Evolutionary conservation across 352 stramenopile genomes (phyloP).

Genomic region (Phytophthora colocasiae): DNA sequence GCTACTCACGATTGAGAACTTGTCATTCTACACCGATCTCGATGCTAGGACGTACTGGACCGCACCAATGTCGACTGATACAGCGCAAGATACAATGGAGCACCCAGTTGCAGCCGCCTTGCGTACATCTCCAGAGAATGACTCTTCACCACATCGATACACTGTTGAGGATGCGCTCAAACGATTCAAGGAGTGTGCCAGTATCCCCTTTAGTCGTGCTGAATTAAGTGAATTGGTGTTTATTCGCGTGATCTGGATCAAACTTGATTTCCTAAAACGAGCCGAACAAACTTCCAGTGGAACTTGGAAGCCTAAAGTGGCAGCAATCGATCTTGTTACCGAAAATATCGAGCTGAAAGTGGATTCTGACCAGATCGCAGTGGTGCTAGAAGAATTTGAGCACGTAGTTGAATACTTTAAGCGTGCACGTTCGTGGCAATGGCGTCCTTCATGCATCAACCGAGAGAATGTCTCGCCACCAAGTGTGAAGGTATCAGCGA

Average conservation of each 20-base stretch:
- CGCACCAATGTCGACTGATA: conserved; percentile 3
- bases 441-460: conserved; percentile 63
- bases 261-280: conserved; percentile 57
- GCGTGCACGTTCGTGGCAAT: conserved; percentile 39
- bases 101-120: conserved; percentile 5
- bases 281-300: neutral
- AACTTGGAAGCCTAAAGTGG: conserved; percentile 23
- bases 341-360: conserved; percentile 62
- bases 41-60: conserved; percentile 44
- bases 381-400: conserved; percentile 54
- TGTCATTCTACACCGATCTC: conserved; percentile 68
- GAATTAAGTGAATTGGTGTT: conserved; percentile 54
- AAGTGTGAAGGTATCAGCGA: conserved; percentile 36
- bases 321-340: conserved; percentile 63
- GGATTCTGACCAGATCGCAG: conserved; percentile 64
- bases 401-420: conserved; percentile 45
- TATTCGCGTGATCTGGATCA: conserved; percentile 64
- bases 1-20: conserved; percentile 66
- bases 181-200: conserved; percentile 45
- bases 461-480: conserved; percentile 45
- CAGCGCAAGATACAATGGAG: neutral
- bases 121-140: neutral
- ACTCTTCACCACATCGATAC: conserved; percentile 6
- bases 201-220: conserved; percentile 40
- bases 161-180: conserved; percentile 28